phyloP scores from a whole-genome alignment of 495 filamentous ascomycete species.

The Penicillium odoratum region DNA sequence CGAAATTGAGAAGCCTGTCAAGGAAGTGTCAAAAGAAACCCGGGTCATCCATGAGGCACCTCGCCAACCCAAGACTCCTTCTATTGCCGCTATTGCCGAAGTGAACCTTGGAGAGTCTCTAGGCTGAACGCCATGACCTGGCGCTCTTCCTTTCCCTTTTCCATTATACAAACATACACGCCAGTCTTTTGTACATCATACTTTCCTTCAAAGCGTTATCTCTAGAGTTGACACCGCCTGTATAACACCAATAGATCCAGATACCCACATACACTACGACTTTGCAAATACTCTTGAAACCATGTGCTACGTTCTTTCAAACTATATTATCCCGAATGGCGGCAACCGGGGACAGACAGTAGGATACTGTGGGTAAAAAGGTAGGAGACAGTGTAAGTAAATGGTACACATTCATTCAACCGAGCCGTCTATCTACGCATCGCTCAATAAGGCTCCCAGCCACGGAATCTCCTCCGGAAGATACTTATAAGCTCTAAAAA shows the following conservation, averaged over 20 bases:
- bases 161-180: not conserved
- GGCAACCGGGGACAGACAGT: too few species aligned
- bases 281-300: not conserved
- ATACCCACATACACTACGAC: slow-evolving; percentile 1
- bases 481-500: slow-evolving; percentile 29
- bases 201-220: not conserved
- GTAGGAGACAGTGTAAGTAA: too few species aligned
- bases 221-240: not conserved
- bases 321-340: too few species aligned
- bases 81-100: slow-evolving; percentile 23
- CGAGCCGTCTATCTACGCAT: not conserved
- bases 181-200: not conserved
- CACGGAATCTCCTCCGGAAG: slow-evolving; percentile 20
- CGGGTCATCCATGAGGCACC: slow-evolving; percentile 22
- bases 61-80: slow-evolving; percentile 2
- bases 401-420: too few species aligned
- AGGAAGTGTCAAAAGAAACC: slow-evolving; percentile 31
- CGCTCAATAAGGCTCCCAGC: slow-evolving; percentile 3
- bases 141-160: not conserved
- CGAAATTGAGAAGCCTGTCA: slow-evolving; percentile 36
- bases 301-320: too few species aligned
- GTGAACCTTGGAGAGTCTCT: slow-evolving; percentile 40
- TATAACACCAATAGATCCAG: slow-evolving; percentile 5
- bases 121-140: slow-evolving; percentile 27
- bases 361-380: too few species aligned